Conservation (phyloP, 345 rosid species). For the Salix caprea region DNA sequence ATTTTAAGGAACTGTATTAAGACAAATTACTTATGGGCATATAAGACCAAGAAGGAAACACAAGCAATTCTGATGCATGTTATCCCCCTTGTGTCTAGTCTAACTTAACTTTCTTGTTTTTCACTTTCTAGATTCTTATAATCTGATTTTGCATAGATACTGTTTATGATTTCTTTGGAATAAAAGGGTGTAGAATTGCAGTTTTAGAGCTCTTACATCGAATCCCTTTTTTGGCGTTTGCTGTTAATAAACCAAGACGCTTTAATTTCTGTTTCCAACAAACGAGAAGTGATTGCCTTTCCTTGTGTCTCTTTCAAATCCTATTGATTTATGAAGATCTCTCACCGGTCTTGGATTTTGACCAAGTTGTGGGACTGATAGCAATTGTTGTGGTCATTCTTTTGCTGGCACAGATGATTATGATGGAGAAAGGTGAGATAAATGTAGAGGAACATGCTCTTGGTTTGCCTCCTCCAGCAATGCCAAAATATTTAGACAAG, state of each 20-base stretch:
- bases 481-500: too few relatives aligned
- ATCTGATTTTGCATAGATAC: background rate
- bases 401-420: background rate
- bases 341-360: background rate
- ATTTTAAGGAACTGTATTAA: too few relatives aligned
- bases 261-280: too few relatives aligned
- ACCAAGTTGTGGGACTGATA: background rate
- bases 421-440: slow-evolving; percentile 37
- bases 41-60: background rate
- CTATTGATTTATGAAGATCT: background rate
- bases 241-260: too few relatives aligned
- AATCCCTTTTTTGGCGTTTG: too few relatives aligned
- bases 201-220: too few relatives aligned
- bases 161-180: too few relatives aligned
- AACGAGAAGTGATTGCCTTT: too few relatives aligned
- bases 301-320: too few relatives aligned
- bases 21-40: background rate
- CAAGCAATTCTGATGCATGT: background rate
- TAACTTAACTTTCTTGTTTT: background rate
- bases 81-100: background rate
- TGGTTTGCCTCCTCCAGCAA: slow-evolving; percentile 35
- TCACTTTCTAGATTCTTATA: background rate
- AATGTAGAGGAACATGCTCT: slow-evolving; percentile 16
- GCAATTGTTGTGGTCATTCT: background rate
- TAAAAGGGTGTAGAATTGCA: too few relatives aligned